Base-by-base conservation (phyloP, 2,329 filamentous ascomycete genomes). In the Phialophora verrucosa region DNA sequence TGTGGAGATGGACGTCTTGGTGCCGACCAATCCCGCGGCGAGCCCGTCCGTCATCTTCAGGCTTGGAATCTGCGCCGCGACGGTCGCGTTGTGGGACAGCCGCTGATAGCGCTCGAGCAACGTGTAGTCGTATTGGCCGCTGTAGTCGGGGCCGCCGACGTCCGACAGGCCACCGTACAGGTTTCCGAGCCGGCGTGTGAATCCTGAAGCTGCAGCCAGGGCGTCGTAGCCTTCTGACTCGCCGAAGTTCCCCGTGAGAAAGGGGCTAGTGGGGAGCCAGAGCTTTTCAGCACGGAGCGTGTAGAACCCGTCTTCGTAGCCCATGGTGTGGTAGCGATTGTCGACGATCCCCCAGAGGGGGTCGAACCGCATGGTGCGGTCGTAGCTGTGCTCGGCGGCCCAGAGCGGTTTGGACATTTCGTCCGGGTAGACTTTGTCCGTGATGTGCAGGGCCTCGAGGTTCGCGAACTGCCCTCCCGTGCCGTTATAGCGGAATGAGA, bases 21-120 rank as follows among this genome's bases (percentile, higher is more conserved):
- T 64, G 20, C 62, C 62, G n/a, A 64, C 62, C 38, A 64, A 20
- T 6, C 53, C 62, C 23, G 47, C 59, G 10, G 59, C 56, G 12
- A 59, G 59, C 25, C 80, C 62, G 62, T 84, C 81, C 0, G 81
- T 82, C 77, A 79, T 83, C 7, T 83, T 75, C 0, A 82, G 72
- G 66, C 81, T 79, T 7, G 81, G 70, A 7, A 83, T 81, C 7
- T 73, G 68, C 0, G 75, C 74, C 0, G 77, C 75, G 0, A 67
- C 71, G 0, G 63, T 62, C 0, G 76, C 58, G 1, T 71, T 73
- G 0, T 58, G 47, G 1, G 77, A 77, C 0, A 81, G 72, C 2
- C 76, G 63, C 63, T 80, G 78, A 80, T 81, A 83, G 25, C 75
- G 74, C 4, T 66, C 68, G 59, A 75, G 81, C 69, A 83, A 74